Evolutionary conservation across 2,329 filamentous ascomycete genomes (phyloP), one percentile per base, ranked within the genome.

Genomic region (Fusarium sulawesiense): DNA sequence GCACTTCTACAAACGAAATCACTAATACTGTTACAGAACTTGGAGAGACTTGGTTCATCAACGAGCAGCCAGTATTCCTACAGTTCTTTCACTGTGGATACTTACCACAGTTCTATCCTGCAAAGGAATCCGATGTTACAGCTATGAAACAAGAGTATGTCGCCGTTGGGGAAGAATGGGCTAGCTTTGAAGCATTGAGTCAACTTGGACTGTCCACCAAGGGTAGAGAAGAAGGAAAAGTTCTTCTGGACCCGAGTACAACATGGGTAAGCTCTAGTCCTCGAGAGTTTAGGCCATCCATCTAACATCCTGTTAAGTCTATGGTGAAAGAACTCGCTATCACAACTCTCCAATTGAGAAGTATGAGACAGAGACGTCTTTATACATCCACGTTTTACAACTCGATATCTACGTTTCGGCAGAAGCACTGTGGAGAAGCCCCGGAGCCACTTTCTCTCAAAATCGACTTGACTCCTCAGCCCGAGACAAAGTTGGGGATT

Each of bases 51-150:
- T 70, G 67, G 67, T 70, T 70, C 2, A 51, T 70, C 5, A 68
- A 70, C 3, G 62, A 70, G 2, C 47, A 67, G 12, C 62, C 67
- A 0, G 46, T 70, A 0, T 70, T 70, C 7, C 8, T 70, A 1
- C 67, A 70, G 14, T 70, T 70, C 3, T 32, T 70, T 2, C 67
- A 70, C 18, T 70, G 57, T 4, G 57, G 49, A 10, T 70, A 70
- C 2, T 12, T 60, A 0, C 66, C 67, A 0, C 67, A 64, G 2
- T 68, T 70, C 18, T 70, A 59, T 4, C 66, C 67, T 3, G 40
- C 46, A 1, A 67, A 51, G 7, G 66, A 67, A 8, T 5, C 30
- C 0, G 57, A 70, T 0, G 14, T 34, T 0, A 25, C 8, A 7
- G 67, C 66, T 5, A 66, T 45, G 49, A 40, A 56, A 6, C 8